Evolutionary conservation across 176 grass and related monocot species (phyloP), one percentile per base, ranked within the genome.

Genomic region (Oryza rufipogon): DNA sequence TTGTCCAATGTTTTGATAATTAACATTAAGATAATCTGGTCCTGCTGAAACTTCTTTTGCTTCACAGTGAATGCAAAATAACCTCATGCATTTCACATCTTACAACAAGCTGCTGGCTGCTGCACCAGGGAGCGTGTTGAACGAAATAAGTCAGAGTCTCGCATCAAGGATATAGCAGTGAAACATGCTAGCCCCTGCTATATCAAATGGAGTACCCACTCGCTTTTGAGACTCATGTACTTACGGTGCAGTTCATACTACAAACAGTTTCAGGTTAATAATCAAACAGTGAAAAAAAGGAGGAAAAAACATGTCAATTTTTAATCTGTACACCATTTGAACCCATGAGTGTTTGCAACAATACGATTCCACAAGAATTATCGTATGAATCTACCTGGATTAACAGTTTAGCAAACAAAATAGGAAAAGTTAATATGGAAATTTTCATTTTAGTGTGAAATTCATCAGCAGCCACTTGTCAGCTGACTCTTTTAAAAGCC

Each of bases 1-100:
- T 86, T 81, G 85, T 68, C 63, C 52, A 81, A 79, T 87, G 73
- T 81, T 83, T 90, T 88, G 64, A 83, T 41, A 93, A 86, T 80
- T 89, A 76, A 85, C 80, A 79, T 46, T 70, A 88, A 71, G 20
- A 58, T 58, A 58, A 80, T 83, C 63, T 65, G 47, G 78, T 81
- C 69, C 79, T 82, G 15, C 39, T 80, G 70, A 74, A 85, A 76
- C 65, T 85, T 86, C 65, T 85, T 64, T 58, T 56, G 66, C 69
- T 58, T 60, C 76, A 34, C 65, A 77, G 26, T 52, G 68, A 68
- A 56, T n/a, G 17, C 22, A 77, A 45, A 70, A 70, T 22, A 86
- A 79, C 45, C 61, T 81, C 56, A 34, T 72, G 77, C 12, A 39
- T 71, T 39, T 81, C n/a, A 87, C n/a, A 44, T 76, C 58, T 22